Conservation (phyloP, 164 flowering plant genomes). For the Magnolia kwangsiensis region DNA sequence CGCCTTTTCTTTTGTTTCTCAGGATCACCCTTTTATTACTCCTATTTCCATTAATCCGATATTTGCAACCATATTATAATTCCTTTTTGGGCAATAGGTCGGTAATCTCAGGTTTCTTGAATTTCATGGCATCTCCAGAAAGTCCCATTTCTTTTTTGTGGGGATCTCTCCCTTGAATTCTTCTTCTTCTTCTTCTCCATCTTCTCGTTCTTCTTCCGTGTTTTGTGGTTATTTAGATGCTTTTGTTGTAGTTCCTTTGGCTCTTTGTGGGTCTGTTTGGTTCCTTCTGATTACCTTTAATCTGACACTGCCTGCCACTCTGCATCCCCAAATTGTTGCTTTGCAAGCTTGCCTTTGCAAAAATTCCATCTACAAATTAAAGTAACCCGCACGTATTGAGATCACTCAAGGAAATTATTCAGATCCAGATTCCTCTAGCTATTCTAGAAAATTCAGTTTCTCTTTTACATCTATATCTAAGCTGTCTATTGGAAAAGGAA, state of each 20-base stretch:
- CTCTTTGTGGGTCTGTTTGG: constrained; percentile 21
- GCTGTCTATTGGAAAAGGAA: not conserved
- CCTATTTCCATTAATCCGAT: not conserved
- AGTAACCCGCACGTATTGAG: constrained; percentile 16
- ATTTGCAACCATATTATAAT: not conserved
- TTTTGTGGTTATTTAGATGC: constrained; percentile 4
- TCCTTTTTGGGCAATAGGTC: not conserved
- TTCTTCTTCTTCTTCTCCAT: constrained; percentile 13
- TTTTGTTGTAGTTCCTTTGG: constrained; percentile 27
- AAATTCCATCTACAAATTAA: constrained; percentile 19
- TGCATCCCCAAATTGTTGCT: constrained; percentile 11
- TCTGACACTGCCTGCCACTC: constrained; percentile 27
- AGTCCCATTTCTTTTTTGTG: constrained; percentile 37
- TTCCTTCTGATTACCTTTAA: constrained; percentile 25
- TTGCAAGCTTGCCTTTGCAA: constrained; percentile 2
- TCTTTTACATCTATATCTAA: not conserved
- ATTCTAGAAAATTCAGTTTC: constrained; percentile 11
- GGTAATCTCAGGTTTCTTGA: not conserved
- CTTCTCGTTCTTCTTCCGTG: constrained; percentile 6
- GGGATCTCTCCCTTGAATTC: constrained; percentile 13
- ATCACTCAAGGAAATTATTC: constrained; percentile 11
- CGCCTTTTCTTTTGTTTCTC: not conserved
- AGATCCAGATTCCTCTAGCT: constrained; percentile 29
- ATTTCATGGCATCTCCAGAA: constrained; percentile 38
- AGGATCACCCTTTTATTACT: not conserved